Base-by-base conservation (phyloP, 306 rosid genomes). In the Vigna mungo region DNA sequence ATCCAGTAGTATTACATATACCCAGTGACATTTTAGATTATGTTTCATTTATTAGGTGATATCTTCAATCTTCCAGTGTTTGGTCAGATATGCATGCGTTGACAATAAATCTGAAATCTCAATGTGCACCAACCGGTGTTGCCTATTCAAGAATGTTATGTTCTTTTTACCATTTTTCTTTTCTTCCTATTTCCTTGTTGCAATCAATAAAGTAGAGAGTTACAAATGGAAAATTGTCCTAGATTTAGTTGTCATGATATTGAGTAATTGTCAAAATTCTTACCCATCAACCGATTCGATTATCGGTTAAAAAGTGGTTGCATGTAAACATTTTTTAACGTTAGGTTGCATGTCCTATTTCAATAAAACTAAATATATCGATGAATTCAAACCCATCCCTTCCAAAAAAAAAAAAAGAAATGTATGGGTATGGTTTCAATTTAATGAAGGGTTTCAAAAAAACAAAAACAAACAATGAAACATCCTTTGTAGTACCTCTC, bases 31-130 rank as follows among this genome's bases (percentile, higher is more conserved):
- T 76, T 56, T 56, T 11, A 56, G 55, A 70, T 14, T 32, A 37
- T 76, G 78, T 66, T 46, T 23, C 78, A 68, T 77, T 72, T 23
- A 78, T 73, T 34, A n/a, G 62, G 7, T 43, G 14, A 53, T 32
- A 11, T 68, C 60, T 77, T 71, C 44, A 73, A 20, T 36, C 55
- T 64, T 8, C 77, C 10, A n/a, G 56, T 69, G 71, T 74, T 61
- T 68, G 27, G 78, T 81, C 80, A 62, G 30, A 81, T 60, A 43
- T 54, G 68, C 68, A 36, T 11, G 46, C 51, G 81, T 78, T 85
- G 88, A 81, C 84, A 46, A 74, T 43, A 4, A 49, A 61, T 60
- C 66, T 60, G 21, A 32, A 13, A 56, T 55, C 5, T 17, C 44
- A 72, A 20, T 59, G 20, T n/a, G n/a, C n/a, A n/a, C n/a, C n/a